Conservation (phyloP, 2,329 filamentous ascomycete species). For the Saccharata proteae region DNA sequence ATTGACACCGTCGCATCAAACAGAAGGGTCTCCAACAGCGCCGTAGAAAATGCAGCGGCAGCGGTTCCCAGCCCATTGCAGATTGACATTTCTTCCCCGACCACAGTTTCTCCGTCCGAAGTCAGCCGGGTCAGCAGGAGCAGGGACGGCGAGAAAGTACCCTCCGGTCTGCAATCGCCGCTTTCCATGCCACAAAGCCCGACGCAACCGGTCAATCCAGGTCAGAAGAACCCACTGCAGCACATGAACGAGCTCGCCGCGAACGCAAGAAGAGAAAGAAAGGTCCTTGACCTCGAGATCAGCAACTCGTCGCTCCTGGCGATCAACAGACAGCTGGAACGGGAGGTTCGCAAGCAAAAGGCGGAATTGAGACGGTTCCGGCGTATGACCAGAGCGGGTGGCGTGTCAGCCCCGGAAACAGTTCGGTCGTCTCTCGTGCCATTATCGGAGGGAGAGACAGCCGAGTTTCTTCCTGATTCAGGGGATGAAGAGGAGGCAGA, state of each 20-base stretch:
- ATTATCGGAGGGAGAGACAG: constrained; percentile 7
- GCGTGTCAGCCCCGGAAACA: constrained; percentile 52
- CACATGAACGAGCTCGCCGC: constrained; percentile 64
- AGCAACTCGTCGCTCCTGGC: constrained; percentile 90
- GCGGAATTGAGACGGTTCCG: constrained; percentile 76
- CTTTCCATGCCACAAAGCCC: constrained; percentile 39
- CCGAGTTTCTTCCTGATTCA: constrained; percentile 15
- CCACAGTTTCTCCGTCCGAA: constrained; percentile 1
- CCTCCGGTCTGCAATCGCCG: constrained; percentile 7
- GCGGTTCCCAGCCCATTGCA: constrained; percentile 21
- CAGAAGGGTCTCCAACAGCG: constrained; percentile 13
- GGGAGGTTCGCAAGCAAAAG: constrained; percentile 83
- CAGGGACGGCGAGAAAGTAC: constrained; percentile 1
- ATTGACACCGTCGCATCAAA: constrained; percentile 29
- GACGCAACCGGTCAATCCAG: constrained; percentile 37
- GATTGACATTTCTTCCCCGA: constrained; percentile 8
- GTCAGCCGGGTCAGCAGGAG: not conserved
- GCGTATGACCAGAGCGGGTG: constrained; percentile 71
- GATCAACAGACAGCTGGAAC: constrained; percentile 86
- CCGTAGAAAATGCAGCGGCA: constrained; percentile 14
- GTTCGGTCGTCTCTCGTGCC: constrained; percentile 30
- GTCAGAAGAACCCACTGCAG: constrained; percentile 34
- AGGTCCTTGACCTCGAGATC: constrained; percentile 92
- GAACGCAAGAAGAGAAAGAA: constrained; percentile 83
- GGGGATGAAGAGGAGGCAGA: constrained; percentile 19